A percentile compares a stretch with the other conserved stretches of the same genome.
phyloP scores from a whole-genome alignment of 2,329 filamentous ascomycete genomes.

The Diplodia corticola region DNA sequence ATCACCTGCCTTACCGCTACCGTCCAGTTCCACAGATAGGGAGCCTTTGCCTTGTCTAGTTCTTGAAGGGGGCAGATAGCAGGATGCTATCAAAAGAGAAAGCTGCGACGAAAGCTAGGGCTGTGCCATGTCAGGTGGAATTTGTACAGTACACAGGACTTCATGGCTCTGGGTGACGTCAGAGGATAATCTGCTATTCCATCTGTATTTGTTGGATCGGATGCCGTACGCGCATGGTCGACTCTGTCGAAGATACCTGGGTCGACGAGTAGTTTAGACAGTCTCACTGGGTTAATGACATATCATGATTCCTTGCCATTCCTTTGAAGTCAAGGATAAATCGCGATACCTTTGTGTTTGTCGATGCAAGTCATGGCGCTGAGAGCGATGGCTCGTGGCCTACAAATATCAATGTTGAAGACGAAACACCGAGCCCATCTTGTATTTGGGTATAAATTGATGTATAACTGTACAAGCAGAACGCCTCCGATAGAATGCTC shows the following conservation, averaged over 20 bases:
- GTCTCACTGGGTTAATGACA: slow-evolving; percentile 9
- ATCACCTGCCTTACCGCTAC: slow-evolving; percentile 85
- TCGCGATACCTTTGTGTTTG: not conserved
- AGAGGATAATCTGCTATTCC: not conserved
- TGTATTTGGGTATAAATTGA: slow-evolving; percentile 17
- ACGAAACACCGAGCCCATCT: not conserved
- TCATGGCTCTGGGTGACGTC: not conserved
- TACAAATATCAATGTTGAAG: too few species aligned
- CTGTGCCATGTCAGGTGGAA: not conserved
- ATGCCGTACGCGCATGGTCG: slow-evolving; percentile 9
- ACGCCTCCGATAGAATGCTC: slow-evolving; percentile 7
- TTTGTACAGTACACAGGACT: slow-evolving; percentile 3
- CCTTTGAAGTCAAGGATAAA: not conserved
- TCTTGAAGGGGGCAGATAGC: not conserved
- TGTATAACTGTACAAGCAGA: slow-evolving; percentile 21
- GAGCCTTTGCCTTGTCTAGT: not conserved
- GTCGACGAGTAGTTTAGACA: slow-evolving; percentile 17
- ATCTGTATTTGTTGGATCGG: not conserved
- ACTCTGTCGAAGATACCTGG: slow-evolving; percentile 3
- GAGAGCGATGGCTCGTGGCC: not conserved
- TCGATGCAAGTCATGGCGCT: not conserved
- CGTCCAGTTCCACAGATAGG: slow-evolving; percentile 58
- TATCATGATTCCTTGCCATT: not conserved
- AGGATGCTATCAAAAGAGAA: not conserved
- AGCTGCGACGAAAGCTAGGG: not conserved